These are phyloP conservation scores for Plantago coronopus DNA, from an alignment of 305 asterid species.

Conservation along the genomic window DNA sequence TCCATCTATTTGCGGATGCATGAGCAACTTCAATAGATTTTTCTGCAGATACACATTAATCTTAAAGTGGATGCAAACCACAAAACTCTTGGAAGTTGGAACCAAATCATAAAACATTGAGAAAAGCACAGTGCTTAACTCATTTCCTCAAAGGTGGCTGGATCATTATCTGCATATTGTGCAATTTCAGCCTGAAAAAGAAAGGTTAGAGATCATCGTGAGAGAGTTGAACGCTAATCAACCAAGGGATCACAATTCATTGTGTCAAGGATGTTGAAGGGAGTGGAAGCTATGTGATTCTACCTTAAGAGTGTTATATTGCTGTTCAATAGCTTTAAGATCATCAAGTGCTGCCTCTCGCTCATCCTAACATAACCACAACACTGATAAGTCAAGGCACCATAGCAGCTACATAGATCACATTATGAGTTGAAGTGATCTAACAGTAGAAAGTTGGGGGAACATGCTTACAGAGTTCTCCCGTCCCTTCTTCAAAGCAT, in stretches of 20 bases:
- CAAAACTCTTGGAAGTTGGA: constrained; percentile 9
- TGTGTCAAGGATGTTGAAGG: not conserved
- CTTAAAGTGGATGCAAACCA: constrained; percentile 20
- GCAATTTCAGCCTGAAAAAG: constrained; percentile 60
- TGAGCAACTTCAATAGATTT: constrained; percentile 71
- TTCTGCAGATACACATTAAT: constrained; percentile 41
- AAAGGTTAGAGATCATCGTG: constrained; percentile 19
- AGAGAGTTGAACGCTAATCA: not conserved
- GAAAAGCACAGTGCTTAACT: constrained; percentile 42
- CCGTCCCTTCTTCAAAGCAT: constrained; percentile 76
- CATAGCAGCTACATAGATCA: constrained; percentile 19
- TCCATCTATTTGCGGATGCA: constrained; percentile 96
- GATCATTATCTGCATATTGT: constrained; percentile 79
- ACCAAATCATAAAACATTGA: constrained; percentile 19
- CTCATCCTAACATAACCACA: constrained; percentile 54
- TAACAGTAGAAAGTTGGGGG: constrained; percentile 10
- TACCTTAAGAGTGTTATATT: constrained; percentile 70
- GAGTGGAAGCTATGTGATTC: constrained; percentile 18
- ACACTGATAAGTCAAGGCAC: constrained; percentile 22
- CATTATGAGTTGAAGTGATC: constrained; percentile 7
- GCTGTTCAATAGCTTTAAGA: constrained; percentile 67
- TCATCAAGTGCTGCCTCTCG: constrained; percentile 69
- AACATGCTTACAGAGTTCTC: constrained; percentile 68
- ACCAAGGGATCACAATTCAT: not conserved
- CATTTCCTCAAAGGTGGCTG: constrained; percentile 85